Evolutionary conservation across 768 basidiomycete species (phyloP).

Genomic region (Agaricus subrufescens): DNA sequence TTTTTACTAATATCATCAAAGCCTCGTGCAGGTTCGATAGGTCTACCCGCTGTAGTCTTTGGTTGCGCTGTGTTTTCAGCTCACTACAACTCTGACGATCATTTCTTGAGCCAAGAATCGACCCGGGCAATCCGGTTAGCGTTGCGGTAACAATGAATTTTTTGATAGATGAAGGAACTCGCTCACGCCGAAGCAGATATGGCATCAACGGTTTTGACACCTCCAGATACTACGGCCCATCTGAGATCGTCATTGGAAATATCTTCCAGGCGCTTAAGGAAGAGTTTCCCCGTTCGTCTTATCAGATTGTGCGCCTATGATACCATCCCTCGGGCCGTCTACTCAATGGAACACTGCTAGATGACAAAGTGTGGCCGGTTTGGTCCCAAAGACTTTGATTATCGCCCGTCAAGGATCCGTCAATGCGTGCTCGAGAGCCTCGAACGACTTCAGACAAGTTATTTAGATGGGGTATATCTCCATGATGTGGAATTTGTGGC

Average conservation of each 20-base stretch:
- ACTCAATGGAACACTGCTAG: slow-evolving; percentile 28
- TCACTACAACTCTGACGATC: slow-evolving; percentile 59
- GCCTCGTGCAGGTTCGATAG: slow-evolving; percentile 28
- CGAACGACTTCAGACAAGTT: slow-evolving; percentile 63
- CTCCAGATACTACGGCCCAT: slow-evolving; percentile 73
- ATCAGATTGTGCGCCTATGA: slow-evolving; percentile 52
- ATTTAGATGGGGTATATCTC: slow-evolving; percentile 77
- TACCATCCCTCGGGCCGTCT: neutral
- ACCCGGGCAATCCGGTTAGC: slow-evolving; percentile 69
- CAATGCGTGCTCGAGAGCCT: slow-evolving; percentile 64
- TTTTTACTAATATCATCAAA: slow-evolving; percentile 12
- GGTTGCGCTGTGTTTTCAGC: slow-evolving; percentile 70
- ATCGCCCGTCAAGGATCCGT: slow-evolving; percentile 61
- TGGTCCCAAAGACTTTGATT: slow-evolving; percentile 66
- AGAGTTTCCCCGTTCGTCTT: slow-evolving; percentile 77
- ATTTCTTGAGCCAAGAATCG: slow-evolving; percentile 51
- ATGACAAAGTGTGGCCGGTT: slow-evolving; percentile 88
- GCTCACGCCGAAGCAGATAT: slow-evolving; percentile 44
- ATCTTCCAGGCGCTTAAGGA: slow-evolving; percentile 50
- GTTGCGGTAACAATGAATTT: slow-evolving; percentile 47
- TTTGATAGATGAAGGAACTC: neutral
- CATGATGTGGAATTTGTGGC: slow-evolving; percentile 84
- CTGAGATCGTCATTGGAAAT: slow-evolving; percentile 72
- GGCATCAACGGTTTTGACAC: slow-evolving; percentile 83
- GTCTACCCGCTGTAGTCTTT: slow-evolving; percentile 51